These are phyloP conservation scores for Blastobotrys americana DNA, from an alignment of 805 yeast genomes.

Conservation along the genomic window DNA sequence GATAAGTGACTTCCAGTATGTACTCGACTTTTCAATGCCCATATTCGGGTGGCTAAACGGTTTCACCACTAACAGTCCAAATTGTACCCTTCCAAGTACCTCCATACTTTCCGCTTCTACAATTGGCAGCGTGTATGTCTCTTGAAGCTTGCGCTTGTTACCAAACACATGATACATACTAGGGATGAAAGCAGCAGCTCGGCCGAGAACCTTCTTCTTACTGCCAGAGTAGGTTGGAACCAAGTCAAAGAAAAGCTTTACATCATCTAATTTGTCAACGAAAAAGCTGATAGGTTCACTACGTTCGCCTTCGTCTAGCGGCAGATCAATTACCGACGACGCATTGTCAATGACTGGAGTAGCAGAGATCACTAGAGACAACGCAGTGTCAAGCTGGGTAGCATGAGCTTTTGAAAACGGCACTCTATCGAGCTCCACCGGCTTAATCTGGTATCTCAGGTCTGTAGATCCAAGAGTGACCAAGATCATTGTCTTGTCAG, in stretches of 20 bases:
- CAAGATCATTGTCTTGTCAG: constrained; percentile 60
- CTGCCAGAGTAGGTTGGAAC: constrained; percentile 66
- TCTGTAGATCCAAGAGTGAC: constrained; percentile 86
- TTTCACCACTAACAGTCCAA: constrained; percentile 63
- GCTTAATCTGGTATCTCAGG: constrained; percentile 47
- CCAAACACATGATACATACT: constrained; percentile 63
- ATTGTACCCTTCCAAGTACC: constrained; percentile 66
- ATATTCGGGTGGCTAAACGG: constrained; percentile 68
- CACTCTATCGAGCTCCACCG: constrained; percentile 64
- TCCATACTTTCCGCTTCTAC: constrained; percentile 65
- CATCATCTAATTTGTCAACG: constrained; percentile 33
- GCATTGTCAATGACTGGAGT: constrained; percentile 39
- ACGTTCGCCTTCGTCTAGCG: constrained; percentile 63
- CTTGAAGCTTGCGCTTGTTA: constrained; percentile 56
- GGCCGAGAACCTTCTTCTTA: constrained; percentile 52
- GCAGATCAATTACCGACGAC: constrained; percentile 49
- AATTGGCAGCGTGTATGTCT: constrained; percentile 64
- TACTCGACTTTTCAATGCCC: constrained; percentile 57
- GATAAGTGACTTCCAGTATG: constrained; percentile 87
- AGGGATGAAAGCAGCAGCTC: constrained; percentile 72
- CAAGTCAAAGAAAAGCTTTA: constrained; percentile 69
- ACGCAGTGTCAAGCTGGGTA: constrained; percentile 84
- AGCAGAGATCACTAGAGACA: constrained; percentile 61
- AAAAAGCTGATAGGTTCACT: constrained; percentile 68
- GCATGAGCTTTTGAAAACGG: constrained; percentile 67